These are phyloP conservation scores for Tuber umbilicatum DNA, from an alignment of 495 filamentous ascomycete genomes.

Conservation along the genomic window DNA sequence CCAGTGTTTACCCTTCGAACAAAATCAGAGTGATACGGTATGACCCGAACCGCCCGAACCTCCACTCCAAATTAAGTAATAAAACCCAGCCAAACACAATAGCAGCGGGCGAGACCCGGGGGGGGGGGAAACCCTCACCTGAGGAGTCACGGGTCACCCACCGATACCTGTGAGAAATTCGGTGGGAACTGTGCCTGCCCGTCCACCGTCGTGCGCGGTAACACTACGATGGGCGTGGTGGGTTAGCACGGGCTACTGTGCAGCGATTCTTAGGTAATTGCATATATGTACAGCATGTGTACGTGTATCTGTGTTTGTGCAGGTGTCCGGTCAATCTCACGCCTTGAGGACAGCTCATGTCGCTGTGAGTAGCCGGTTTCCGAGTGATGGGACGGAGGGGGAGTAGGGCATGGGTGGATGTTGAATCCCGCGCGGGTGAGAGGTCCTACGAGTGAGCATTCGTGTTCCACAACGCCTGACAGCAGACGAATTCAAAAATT, in stretches of 20 bases:
- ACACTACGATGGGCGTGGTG: not conserved
- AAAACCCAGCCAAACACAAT: not conserved
- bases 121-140: not conserved
- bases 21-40: not conserved
- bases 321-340: not conserved
- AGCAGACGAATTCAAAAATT: not conserved
- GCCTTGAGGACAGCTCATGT: too few species aligned
- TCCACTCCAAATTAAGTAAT: not conserved
- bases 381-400: not conserved
- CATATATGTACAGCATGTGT: not conserved
- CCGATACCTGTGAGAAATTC: not conserved
- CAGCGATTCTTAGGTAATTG: not conserved
- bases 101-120: not conserved
- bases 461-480: not conserved
- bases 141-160: not conserved
- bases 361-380: not conserved
- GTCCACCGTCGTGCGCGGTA: not conserved
- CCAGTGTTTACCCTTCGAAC: not conserved
- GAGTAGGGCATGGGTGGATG: not conserved
- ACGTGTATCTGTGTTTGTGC: not conserved
- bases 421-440: not conserved
- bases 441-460: not conserved
- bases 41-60: not conserved
- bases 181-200: not conserved
- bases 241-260: not conserved